phyloP scores from a whole-genome alignment of 371 early-diverging fungal species.

The Amoeboaphelidium occidentale region DNA sequence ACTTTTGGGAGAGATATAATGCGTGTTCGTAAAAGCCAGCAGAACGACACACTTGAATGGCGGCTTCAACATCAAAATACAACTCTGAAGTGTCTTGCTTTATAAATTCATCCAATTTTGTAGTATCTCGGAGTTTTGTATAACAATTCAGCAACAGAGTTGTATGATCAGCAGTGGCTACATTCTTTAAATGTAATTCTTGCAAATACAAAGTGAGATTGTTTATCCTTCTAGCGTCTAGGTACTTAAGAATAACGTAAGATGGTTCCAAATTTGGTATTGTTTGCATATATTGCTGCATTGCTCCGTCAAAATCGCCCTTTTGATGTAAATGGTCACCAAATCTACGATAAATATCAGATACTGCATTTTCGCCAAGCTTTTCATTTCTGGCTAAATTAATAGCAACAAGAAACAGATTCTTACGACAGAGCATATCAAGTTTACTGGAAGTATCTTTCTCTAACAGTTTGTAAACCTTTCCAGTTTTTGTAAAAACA shows the following conservation, averaged over 20 bases:
- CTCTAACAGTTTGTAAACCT: slow-evolving; percentile 58
- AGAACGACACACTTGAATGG: slow-evolving; percentile 70
- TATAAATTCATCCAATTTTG: slow-evolving; percentile 55
- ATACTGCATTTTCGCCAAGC: slow-evolving; percentile 39
- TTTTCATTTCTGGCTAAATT: slow-evolving; percentile 21
- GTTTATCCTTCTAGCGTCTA: slow-evolving; percentile 75
- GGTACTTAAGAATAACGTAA: slow-evolving; percentile 78
- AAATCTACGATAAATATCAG: slow-evolving; percentile 71
- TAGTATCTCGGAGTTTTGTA: slow-evolving; percentile 67
- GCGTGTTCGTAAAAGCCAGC: slow-evolving; percentile 72
- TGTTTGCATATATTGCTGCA: slow-evolving; percentile 69
- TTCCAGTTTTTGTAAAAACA: slow-evolving; percentile 46
- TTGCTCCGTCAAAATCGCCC: slow-evolving; percentile 68
- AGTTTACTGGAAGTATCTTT: slow-evolving; percentile 61
- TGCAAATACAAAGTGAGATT: slow-evolving; percentile 68
- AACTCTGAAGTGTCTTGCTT: slow-evolving; percentile 30
- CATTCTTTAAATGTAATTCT: slow-evolving; percentile 48
- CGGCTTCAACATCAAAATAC: slow-evolving; percentile 73
- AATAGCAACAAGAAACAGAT: slow-evolving; percentile 63
- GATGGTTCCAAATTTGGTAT: slow-evolving; percentile 83
- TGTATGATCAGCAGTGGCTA: slow-evolving; percentile 79
- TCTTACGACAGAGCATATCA: slow-evolving; percentile 58
- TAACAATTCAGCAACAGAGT: slow-evolving; percentile 88
- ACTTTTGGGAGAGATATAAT: slow-evolving; percentile 53
- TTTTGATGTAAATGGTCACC: slow-evolving; percentile 74